phyloP scores from a whole-genome alignment of 2,329 filamentous ascomycete genomes.

The Alternaria consortialis region DNA sequence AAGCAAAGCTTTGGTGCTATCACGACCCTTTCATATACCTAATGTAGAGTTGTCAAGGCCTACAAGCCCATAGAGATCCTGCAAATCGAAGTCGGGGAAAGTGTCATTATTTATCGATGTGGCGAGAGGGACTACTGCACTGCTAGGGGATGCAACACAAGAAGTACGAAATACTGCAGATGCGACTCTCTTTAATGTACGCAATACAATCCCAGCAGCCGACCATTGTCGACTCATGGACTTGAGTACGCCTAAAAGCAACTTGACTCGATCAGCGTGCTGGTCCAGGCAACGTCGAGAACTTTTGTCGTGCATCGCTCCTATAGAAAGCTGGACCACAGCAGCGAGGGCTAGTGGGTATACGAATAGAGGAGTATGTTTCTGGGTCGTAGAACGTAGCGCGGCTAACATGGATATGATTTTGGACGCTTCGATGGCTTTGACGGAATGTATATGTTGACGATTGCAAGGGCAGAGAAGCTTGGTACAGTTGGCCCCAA shows the following conservation, averaged over 20 bases:
- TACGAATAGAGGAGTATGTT: slow-evolving; percentile 62
- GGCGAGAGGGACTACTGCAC: neutral
- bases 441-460: slow-evolving; percentile 68
- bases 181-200: slow-evolving; percentile 25
- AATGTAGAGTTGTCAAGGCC: slow-evolving; percentile 15
- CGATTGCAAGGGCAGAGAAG: slow-evolving; percentile 27
- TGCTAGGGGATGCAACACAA: neutral
- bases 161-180: slow-evolving; percentile 16
- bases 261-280: slow-evolving; percentile 25
- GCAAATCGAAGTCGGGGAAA: slow-evolving; percentile 17
- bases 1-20: neutral
- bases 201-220: slow-evolving; percentile 17
- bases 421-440: slow-evolving; percentile 79
- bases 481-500: slow-evolving; percentile 20
- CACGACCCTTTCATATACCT: neutral
- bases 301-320: slow-evolving; percentile 54
- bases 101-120: slow-evolving; percentile 4
- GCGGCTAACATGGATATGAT: slow-evolving; percentile 77
- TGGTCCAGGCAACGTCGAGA: slow-evolving; percentile 22
- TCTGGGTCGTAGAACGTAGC: slow-evolving; percentile 67
- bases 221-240: slow-evolving; percentile 23
- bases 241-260: slow-evolving; percentile 27
- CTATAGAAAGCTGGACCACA: slow-evolving; percentile 65
- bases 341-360: slow-evolving; percentile 30
- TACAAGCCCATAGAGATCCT: slow-evolving; percentile 21